A percentile compares a stretch with the other conserved stretches of the same genome.
Conservation (phyloP, 805 yeast species). For the Wickerhamomyces bovis region DNA sequence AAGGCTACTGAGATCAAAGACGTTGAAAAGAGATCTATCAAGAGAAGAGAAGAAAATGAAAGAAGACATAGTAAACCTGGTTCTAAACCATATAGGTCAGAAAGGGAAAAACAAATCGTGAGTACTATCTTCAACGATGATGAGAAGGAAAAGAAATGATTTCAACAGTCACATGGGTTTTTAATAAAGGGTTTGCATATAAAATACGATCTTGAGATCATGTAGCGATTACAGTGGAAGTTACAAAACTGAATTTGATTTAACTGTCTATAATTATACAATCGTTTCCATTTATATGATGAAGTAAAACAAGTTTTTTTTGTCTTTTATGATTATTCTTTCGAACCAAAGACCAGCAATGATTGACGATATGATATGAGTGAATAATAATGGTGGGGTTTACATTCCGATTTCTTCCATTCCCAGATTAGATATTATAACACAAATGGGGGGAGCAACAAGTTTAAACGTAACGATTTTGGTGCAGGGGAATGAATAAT, state of each 20-base stretch:
- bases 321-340: not conserved
- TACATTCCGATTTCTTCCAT: not conserved
- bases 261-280: conserved; percentile 7
- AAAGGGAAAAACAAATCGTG: conserved; percentile 81
- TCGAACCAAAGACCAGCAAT: not conserved
- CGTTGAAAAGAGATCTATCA: conserved; percentile 63
- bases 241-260: not conserved
- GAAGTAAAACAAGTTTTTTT: not conserved
- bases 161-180: not conserved
- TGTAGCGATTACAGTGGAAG: not conserved
- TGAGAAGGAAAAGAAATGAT: conserved; percentile 15
- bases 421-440: not conserved
- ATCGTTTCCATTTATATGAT: not conserved
- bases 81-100: conserved; percentile 52
- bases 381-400: not conserved
- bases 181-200: conserved; percentile 4
- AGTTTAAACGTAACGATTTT: not conserved
- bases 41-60: conserved; percentile 77
- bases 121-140: conserved; percentile 66
- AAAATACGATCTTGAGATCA: too few relatives aligned
- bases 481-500: not conserved
- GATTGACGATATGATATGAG: not conserved
- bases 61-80: conserved; percentile 71
- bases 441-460: not conserved
- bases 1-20: conserved; percentile 84